Evolutionary conservation across 169 alveolate species (phyloP).

Genomic region (Cryptosporidium andersoni): DNA sequence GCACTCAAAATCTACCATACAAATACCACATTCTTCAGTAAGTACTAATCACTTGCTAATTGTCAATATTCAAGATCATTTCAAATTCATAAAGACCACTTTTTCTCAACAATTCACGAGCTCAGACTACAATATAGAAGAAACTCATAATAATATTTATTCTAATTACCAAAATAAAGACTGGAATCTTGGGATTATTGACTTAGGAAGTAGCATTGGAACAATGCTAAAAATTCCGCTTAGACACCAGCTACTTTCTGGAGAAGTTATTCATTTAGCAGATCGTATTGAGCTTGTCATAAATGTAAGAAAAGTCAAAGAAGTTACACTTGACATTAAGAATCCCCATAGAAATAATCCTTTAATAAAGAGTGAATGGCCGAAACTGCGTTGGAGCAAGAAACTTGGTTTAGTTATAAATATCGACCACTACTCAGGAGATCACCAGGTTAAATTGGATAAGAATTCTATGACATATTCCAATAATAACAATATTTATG

Average conservation of each 20-base stretch:
- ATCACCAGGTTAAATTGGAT: no score
- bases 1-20: constrained; percentile 85
- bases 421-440: constrained; percentile 11
- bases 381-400: constrained; percentile 65
- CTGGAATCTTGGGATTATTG: constrained; percentile 72
- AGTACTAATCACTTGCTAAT: constrained; percentile 85
- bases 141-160: background rate
- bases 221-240: constrained; percentile 79
- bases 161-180: background rate
- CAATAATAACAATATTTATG: background rate
- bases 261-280: constrained; percentile 56
- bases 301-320: constrained; percentile 11
- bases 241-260: constrained; percentile 24
- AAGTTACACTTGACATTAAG: constrained; percentile 9
- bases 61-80: constrained; percentile 72
- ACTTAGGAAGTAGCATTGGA: constrained; percentile 90
- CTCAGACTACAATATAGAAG: background rate
- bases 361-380: constrained; percentile 30
- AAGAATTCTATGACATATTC: no score
- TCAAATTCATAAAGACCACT: no score
- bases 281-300: constrained; percentile 54
- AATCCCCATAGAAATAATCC: background rate
- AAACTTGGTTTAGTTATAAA: constrained; percentile 36
- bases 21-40: constrained; percentile 89
- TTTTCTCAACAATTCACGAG: constrained; percentile 4